phyloP scores from a whole-genome alignment of 2,329 filamentous ascomycete genomes.

The Myriosclerotinia duriaeana region DNA sequence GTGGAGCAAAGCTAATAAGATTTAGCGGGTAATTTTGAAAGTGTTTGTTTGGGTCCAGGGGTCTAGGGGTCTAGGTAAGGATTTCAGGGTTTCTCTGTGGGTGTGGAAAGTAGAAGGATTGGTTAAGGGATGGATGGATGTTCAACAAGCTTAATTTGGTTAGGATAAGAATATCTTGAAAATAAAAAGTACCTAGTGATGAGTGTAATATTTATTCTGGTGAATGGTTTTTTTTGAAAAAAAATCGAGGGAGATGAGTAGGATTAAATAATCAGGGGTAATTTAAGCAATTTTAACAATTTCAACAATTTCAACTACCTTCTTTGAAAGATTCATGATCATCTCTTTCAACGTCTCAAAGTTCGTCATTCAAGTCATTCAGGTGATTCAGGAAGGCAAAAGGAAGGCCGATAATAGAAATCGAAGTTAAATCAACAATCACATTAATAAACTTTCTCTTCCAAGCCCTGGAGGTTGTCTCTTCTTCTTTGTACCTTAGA shows the following conservation, averaged over 20 bases:
- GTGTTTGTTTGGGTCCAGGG: constrained; percentile 10
- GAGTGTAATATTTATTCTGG: constrained; percentile 11
- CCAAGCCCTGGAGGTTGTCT: too few relatives aligned
- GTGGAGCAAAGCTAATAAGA: constrained; percentile 11
- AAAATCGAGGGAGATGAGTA: too few relatives aligned
- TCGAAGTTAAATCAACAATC: neutral
- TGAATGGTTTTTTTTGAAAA: neutral
- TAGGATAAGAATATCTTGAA: neutral
- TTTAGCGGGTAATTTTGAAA: constrained; percentile 13
- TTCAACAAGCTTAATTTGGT: constrained; percentile 1
- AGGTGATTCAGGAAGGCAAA: neutral
- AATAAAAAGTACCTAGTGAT: neutral
- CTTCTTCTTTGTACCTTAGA: neutral
- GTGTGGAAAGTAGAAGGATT: constrained; percentile 17
- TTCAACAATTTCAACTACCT: too few relatives aligned
- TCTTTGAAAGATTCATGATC: neutral
- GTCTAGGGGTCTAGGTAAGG: neutral
- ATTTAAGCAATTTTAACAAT: neutral
- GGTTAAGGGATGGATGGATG: neutral
- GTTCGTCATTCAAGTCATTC: neutral
- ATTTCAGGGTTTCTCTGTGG: neutral
- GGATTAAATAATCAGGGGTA: constrained; percentile 8
- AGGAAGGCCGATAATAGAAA: constrained; percentile 1
- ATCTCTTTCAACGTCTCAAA: too few relatives aligned
- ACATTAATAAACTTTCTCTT: neutral